Conservation (phyloP, 805 yeast genomes). For the Pichia californica region DNA sequence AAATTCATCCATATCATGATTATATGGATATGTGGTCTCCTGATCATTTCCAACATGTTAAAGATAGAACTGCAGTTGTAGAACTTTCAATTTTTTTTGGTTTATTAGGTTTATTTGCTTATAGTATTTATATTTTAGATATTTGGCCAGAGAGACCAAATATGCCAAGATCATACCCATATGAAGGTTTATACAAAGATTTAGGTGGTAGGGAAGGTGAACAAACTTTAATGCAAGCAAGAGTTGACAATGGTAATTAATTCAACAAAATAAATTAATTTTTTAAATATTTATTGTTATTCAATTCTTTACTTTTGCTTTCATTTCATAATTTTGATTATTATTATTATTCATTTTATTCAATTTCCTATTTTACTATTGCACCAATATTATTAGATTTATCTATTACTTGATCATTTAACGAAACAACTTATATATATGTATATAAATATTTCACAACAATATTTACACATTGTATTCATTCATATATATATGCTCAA, state of each 20-base stretch:
- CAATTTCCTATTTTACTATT: too few species aligned
- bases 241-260: constrained; percentile 32
- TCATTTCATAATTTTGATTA: background rate
- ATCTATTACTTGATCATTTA: background rate
- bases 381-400: background rate
- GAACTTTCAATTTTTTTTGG: constrained; percentile 55
- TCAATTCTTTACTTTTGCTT: background rate
- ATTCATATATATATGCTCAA: too few species aligned
- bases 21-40: constrained; percentile 82
- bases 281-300: too few species aligned
- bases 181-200: constrained; percentile 67
- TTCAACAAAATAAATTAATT: too few species aligned
- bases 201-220: constrained; percentile 56
- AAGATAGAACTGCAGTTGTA: constrained; percentile 54
- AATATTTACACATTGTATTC: background rate
- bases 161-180: constrained; percentile 69
- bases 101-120: constrained; percentile 35
- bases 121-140: constrained; percentile 44
- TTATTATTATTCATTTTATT: too few species aligned
- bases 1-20: constrained; percentile 66
- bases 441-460: background rate
- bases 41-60: constrained; percentile 56
- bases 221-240: constrained; percentile 37
- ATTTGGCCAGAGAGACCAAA: constrained; percentile 63
- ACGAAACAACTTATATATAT: too few species aligned